phyloP scores from a whole-genome alignment of 306 rosid genomes.

The Myrica gale region DNA sequence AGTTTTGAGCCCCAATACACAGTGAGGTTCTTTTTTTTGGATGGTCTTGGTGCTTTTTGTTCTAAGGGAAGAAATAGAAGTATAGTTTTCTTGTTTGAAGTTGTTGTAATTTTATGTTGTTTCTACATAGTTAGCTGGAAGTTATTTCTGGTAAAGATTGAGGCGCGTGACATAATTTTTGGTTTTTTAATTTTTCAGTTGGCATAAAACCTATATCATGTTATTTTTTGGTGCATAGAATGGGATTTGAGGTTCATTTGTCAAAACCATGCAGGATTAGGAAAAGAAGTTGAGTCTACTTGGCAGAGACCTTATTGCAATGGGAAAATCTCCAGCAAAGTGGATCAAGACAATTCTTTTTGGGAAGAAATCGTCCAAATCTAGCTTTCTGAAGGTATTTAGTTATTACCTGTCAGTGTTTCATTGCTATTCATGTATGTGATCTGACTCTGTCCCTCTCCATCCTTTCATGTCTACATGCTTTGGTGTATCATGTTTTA shows the following conservation, averaged over 20 bases:
- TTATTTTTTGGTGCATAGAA: background rate
- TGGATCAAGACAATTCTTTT: slow-evolving; percentile 76
- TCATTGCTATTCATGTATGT: background rate
- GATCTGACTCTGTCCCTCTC: slow-evolving; percentile 28
- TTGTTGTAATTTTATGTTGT: background rate
- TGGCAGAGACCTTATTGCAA: slow-evolving; percentile 24
- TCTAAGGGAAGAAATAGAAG: background rate
- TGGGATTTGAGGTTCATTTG: background rate
- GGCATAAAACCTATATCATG: background rate
- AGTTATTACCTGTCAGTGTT: background rate
- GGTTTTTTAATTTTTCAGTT: background rate
- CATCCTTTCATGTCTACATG: background rate
- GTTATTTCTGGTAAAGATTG: background rate
- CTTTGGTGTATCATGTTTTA: background rate
- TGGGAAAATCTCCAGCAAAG: slow-evolving; percentile 90
- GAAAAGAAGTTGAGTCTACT: background rate
- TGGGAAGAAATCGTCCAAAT: slow-evolving; percentile 78
- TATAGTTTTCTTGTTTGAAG: background rate
- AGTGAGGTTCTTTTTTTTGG: background rate
- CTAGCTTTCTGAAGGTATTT: slow-evolving; percentile 36
- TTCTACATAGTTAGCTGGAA: background rate
- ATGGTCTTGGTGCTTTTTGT: background rate
- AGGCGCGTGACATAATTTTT: background rate
- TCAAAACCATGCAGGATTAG: slow-evolving; percentile 1
- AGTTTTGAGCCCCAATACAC: background rate